Base-by-base conservation (phyloP, 2,329 filamentous ascomycete genomes). In the Colletotrichum viniferum region DNA sequence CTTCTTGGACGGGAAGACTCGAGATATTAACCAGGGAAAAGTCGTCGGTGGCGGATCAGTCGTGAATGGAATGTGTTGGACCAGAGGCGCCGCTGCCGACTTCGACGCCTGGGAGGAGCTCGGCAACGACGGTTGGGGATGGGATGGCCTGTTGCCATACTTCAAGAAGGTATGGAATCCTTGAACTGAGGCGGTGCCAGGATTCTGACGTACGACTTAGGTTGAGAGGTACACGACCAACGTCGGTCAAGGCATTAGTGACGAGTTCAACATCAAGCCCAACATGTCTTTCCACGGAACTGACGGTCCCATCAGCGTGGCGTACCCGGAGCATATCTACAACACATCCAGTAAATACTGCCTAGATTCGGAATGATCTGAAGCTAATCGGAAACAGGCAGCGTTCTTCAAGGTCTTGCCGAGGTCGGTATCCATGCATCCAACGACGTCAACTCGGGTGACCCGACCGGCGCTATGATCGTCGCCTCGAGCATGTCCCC, bases 91-190 rank as follows among this genome's bases (percentile, higher is more conserved):
- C 16, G 81, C 79, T 9, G 81, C 80, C 16, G 85, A 87, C 73
- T 87, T 85, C 66, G 84, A 88, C 60, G 82, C 83, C 26, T 88
- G 86, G 86, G 84, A 84, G 69, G 81, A 81, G 4, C 79, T 88
- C 6, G 86, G 85, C 0, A 86, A 86, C 61, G 79, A 81, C 1
- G 84, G 82, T 3, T 88, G 86, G 86, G 83, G 84, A 21, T 88
- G 85, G 84, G 77, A 84, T 2, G 82, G 81, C 26, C 79, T 91
- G 13, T 79, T 87, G 1, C 88, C 86, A 0, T 90, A 90, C 76
- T 88, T 90, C 77, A 82, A 83, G 32, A 90, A 89, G 82, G 87
- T 86, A 36, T 66, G 34, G 1, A 3, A 66, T 7, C 16, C 36
- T 32, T 26, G 14, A 21, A 43, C 7, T 14, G 12, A 16, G n/a